Evolutionary conservation across 192 early-diverging fungal species (phyloP), one percentile per base, ranked within the genome.

Genomic region (Ramicandelaber brevisporus): DNA sequence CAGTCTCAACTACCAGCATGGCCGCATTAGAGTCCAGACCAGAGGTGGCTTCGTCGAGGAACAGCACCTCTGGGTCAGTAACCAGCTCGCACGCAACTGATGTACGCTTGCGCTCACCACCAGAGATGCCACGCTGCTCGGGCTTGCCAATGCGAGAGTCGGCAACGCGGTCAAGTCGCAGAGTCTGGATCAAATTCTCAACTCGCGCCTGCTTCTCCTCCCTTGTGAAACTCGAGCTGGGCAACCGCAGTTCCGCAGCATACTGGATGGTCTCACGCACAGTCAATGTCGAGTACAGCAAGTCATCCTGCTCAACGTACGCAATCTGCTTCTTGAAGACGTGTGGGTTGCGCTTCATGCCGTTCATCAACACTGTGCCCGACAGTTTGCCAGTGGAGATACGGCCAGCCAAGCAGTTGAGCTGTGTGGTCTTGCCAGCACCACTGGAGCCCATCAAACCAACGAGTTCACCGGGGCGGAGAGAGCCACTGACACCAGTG

Each of bases 391-490:
- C 67, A 14, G 53, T 59, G 21, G 61, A 50, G 20, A 61, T 51
- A 26, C 73, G 73, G 2, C 68, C 70, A 5, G 72, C 72, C 15
- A 83, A 48, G 1, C 78, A 61, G 44, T 82, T 77, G 14, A 93
- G 55, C n/a, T 87, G 43, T 2, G 74, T 84, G 5, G 81, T 72
- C 53, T 87, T 92, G 20, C 86, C 89, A 5, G 85, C 78, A 8
- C 87, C 87, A 16, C 70, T 75, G 2, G 81, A 80, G 0, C 87
- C 90, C 67, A 92, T 90, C 11, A 97, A 69, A 1, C 79, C 83
- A 34, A 78, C 59, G 30, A 83, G 47, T 17, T 75, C 63, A 17
- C 75, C 78, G 2, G 77, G 58, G 15, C 57, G 47, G 13, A 76
- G 65, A 18, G 61, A 53, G n/a, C 83, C 87, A 1, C 59, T 65